These are phyloP conservation scores for Tetragonia tetragonoides DNA, from an alignment of 148 eudicot species.

Conservation along the genomic window DNA sequence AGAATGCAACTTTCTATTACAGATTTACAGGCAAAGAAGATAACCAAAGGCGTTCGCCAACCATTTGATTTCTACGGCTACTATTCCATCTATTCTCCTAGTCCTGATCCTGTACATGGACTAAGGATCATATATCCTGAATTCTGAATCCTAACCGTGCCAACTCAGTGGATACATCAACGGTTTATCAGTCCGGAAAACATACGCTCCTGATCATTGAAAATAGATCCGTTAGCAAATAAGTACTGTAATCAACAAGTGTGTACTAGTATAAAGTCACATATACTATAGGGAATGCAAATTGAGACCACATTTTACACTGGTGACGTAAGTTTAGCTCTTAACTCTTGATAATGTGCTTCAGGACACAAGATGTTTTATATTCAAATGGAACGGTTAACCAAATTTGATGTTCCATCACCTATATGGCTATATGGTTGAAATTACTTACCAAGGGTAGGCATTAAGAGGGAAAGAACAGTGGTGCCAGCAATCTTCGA, in stretches of 20 bases:
- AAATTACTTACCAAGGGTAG: conserved; percentile 64
- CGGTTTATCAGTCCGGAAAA: conserved; percentile 40
- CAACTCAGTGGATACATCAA: conserved; percentile 31
- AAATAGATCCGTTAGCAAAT: no score
- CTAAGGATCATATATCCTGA: not conserved
- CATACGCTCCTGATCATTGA: conserved; percentile 43
- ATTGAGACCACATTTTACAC: no score
- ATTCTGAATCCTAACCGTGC: conserved; percentile 10
- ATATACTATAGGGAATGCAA: no score
- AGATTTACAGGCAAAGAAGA: not conserved
- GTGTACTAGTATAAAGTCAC: no score
- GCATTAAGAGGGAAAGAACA: conserved; percentile 64
- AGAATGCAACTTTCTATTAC: not conserved
- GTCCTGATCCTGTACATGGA: not conserved
- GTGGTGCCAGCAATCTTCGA: conserved; percentile 53
- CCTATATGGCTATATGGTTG: no score
- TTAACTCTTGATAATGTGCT: no score
- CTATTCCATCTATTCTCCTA: not conserved
- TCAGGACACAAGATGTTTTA: no score
- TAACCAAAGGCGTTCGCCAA: conserved; percentile 1
- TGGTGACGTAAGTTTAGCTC: no score
- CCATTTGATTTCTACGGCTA: not conserved
- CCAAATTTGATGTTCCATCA: not conserved
- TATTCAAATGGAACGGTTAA: not conserved
- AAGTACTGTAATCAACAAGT: no score